A percentile compares a stretch with the other conserved stretches of the same genome.
Conservation (phyloP, 164 flowering plant genomes). For the Echeveria elegans region DNA sequence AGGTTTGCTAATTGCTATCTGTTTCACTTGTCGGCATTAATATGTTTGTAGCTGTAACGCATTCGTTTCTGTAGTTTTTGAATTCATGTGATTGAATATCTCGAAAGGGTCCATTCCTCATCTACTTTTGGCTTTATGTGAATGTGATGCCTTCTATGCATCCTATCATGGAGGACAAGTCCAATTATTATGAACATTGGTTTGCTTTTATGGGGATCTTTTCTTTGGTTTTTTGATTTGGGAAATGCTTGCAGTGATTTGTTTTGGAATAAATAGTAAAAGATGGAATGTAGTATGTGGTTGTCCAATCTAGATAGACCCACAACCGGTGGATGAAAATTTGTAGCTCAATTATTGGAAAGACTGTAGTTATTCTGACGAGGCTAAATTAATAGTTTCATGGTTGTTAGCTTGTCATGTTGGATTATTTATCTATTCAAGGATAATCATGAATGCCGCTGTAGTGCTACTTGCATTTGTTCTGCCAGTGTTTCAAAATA, state of each 20-base stretch:
- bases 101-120: background rate
- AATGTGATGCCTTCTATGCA: background rate
- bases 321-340: background rate
- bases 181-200: background rate
- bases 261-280: background rate
- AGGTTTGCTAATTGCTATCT: background rate
- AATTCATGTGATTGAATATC: background rate
- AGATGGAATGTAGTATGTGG: background rate
- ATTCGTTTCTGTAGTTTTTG: background rate
- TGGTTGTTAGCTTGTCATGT: slow-evolving; percentile 5
- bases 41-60: background rate
- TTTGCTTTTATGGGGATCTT: background rate
- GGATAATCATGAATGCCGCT: background rate
- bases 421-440: background rate
- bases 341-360: slow-evolving; percentile 1
- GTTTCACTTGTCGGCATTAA: background rate
- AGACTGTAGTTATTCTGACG: background rate
- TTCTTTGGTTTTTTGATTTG: background rate
- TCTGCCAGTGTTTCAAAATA: background rate
- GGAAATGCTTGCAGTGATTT: background rate
- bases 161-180: background rate
- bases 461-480: background rate
- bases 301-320: background rate
- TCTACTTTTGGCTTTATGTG: background rate
- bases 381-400: background rate